Evolutionary conservation across 176 grass and related monocot species (phyloP).

Genomic region (Themeda triandra): DNA sequence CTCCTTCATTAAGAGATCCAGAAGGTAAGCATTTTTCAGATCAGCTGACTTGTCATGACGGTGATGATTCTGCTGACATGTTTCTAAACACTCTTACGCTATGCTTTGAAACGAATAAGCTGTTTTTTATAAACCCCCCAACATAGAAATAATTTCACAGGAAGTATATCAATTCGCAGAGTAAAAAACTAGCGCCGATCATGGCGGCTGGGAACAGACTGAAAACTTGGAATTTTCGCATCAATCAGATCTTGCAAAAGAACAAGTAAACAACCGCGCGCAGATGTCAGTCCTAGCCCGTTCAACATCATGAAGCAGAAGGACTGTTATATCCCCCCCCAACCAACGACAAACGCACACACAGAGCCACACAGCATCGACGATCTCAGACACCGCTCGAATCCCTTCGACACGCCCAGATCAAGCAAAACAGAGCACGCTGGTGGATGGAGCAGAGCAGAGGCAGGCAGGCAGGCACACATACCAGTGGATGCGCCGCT

Average conservation of each 20-base stretch:
- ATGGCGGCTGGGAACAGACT: background rate
- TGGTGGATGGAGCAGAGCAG: background rate
- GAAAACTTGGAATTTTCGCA: no score
- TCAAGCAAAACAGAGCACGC: background rate
- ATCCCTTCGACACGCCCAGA: background rate
- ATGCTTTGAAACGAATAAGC: background rate
- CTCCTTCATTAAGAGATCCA: background rate
- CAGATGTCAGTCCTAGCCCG: background rate
- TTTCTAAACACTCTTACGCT: background rate
- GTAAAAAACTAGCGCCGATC: background rate
- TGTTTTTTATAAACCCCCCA: no score
- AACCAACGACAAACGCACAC: background rate
- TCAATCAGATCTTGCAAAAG: background rate
- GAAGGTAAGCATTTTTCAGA: background rate
- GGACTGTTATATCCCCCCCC: no score
- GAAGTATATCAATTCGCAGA: background rate
- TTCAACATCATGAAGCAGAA: no score
- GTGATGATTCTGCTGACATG: background rate
- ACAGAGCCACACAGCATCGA: background rate
- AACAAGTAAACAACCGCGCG: background rate
- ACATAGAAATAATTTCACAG: background rate
- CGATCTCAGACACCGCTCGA: background rate
- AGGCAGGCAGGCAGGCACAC: background rate
- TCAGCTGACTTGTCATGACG: background rate
- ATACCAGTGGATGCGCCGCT: conserved; percentile 95